Evolutionary conservation across 306 rosid genomes (phyloP).

Genomic region (Biancaea sappan): DNA sequence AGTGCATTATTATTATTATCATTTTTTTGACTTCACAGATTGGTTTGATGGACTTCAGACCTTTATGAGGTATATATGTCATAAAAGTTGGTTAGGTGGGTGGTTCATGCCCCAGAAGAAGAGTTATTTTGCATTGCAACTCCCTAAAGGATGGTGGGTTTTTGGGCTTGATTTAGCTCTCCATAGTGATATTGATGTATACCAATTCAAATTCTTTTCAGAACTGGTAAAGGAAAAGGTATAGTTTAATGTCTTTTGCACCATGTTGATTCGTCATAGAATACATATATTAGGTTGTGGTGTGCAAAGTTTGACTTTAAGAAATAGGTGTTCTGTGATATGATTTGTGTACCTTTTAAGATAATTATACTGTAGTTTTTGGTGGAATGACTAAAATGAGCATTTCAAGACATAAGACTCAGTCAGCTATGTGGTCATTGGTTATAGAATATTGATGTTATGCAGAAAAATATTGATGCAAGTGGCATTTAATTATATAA

Average conservation of each 20-base stretch:
- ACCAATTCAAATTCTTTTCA: slow-evolving; percentile 95
- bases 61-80: slow-evolving; percentile 95
- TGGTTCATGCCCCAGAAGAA: slow-evolving; percentile 99
- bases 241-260: slow-evolving; percentile 32
- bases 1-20: slow-evolving; percentile 12
- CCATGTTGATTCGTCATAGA: slow-evolving; percentile 15
- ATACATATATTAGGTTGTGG: background rate
- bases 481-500: too few relatives aligned
- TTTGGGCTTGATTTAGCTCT: slow-evolving; percentile 98
- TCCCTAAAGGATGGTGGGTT: slow-evolving; percentile 96
- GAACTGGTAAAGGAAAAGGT: slow-evolving; percentile 80
- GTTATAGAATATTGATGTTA: background rate
- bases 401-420: background rate
- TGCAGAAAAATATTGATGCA: too few relatives aligned
- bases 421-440: background rate
- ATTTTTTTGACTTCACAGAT: slow-evolving; percentile 57
- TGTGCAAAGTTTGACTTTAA: slow-evolving; percentile 4
- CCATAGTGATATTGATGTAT: slow-evolving; percentile 92
- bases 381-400: background rate
- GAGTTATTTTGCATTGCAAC: slow-evolving; percentile 97
- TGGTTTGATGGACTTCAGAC: slow-evolving; percentile 99
- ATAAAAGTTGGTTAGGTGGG: slow-evolving; percentile 98
- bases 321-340: background rate
- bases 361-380: background rate
- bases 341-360: background rate